phyloP scores from a whole-genome alignment of 2,329 filamentous ascomycete species.

The Colletotrichum lindemuthianum region DNA sequence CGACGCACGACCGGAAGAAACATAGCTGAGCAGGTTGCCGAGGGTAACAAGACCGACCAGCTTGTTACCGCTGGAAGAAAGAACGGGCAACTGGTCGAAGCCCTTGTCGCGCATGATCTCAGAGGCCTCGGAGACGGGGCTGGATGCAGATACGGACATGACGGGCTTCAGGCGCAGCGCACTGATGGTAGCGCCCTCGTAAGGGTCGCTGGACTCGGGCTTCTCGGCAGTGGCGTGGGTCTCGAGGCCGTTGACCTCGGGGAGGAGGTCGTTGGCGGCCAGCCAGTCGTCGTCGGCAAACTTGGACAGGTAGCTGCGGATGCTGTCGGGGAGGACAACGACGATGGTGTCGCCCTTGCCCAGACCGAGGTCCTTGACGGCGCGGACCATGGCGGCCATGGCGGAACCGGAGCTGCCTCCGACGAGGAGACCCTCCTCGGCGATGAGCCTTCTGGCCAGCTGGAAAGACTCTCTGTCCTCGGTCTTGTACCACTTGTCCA shows the following conservation, averaged over 20 bases:
- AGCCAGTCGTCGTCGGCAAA: slow-evolving; percentile 99
- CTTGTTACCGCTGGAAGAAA: slow-evolving; percentile 72
- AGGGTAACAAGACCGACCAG: slow-evolving; percentile 94
- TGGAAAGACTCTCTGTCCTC: slow-evolving; percentile 91
- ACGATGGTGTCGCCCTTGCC: slow-evolving; percentile 88
- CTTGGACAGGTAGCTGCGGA: slow-evolving; percentile 96
- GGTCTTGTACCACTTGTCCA: slow-evolving; percentile 99
- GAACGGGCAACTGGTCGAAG: slow-evolving; percentile 96
- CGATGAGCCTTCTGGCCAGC: slow-evolving; percentile 88
- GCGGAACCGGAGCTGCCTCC: slow-evolving; percentile 95
- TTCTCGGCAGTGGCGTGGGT: slow-evolving; percentile 50
- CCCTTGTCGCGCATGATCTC: slow-evolving; percentile 99
- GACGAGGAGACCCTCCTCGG: slow-evolving; percentile 92
- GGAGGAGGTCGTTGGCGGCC: slow-evolving; percentile 91
- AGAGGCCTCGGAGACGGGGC: slow-evolving; percentile 85
- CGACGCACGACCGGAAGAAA: slow-evolving; percentile 83
- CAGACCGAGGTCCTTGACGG: slow-evolving; percentile 79
- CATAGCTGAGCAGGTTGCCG: slow-evolving; percentile 91
- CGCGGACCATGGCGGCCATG: slow-evolving; percentile 82
- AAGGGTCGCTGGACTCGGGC: slow-evolving; percentile 69
- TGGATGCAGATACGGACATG: slow-evolving; percentile 79
- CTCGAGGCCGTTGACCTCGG: slow-evolving; percentile 61
- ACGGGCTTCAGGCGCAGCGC: slow-evolving; percentile 92
- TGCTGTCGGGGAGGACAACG: slow-evolving; percentile 93
- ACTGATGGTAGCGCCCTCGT: slow-evolving; percentile 81